Conservation (phyloP, 1,284 basidiomycete genomes). For the Melampsora larici-populina region DNA sequence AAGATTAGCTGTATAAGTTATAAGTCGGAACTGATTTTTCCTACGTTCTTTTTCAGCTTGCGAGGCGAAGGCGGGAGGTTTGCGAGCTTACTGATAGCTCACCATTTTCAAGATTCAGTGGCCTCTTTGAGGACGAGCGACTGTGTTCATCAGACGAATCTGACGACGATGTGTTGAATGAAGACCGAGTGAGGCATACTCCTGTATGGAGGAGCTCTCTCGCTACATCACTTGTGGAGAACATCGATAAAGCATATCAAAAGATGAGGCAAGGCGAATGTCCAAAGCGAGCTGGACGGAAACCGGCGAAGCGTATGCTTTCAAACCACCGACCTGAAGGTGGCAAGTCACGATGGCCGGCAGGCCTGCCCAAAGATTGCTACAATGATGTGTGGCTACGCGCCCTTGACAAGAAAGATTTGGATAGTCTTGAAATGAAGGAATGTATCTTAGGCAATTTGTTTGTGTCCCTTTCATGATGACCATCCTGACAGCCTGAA, state of each 20-base stretch:
- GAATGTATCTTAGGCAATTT: too few relatives aligned
- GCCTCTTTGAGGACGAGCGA: too few relatives aligned
- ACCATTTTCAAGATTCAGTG: too few relatives aligned
- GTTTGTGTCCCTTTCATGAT: too few relatives aligned
- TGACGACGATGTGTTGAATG: not conserved
- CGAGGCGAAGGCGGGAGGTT: not conserved
- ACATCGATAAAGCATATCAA: not conserved
- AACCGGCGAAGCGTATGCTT: constrained; percentile 1
- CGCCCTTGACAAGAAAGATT: too few relatives aligned
- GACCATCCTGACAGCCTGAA: too few relatives aligned
- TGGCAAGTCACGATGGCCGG: not conserved
- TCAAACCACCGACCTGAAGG: not conserved
- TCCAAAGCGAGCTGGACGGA: not conserved
- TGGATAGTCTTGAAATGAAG: too few relatives aligned
- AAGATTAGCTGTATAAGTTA: too few relatives aligned
- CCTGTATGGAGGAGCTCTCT: constrained; percentile 8
- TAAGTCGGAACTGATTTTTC: too few relatives aligned
- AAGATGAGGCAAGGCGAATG: too few relatives aligned
- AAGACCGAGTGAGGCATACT: constrained; percentile 7
- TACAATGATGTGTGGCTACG: not conserved
- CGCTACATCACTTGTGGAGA: not conserved
- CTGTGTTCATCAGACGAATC: too few relatives aligned
- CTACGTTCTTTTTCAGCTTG: constrained; percentile 2
- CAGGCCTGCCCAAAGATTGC: not conserved
- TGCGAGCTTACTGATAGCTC: too few relatives aligned